These are phyloP conservation scores for Pseudocercospora pini-densiflorae DNA, from an alignment of 2,329 filamentous ascomycete species.

Conservation along the genomic window DNA sequence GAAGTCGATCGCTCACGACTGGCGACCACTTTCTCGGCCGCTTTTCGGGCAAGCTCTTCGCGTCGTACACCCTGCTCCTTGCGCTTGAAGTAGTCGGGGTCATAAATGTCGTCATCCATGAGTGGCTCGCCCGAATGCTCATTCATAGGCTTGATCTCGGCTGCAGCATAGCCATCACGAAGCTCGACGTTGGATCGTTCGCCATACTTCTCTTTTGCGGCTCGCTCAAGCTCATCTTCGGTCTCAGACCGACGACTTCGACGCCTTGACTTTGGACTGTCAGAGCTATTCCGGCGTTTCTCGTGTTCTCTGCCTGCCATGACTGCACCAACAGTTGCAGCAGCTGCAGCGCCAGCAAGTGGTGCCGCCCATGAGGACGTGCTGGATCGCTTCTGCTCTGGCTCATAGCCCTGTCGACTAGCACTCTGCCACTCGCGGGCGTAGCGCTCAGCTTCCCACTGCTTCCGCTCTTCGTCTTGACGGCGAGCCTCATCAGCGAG, in stretches of 20 bases:
- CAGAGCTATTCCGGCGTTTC: constrained; percentile 23
- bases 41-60: constrained; percentile 36
- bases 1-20: constrained; percentile 50
- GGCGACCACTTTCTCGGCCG: constrained; percentile 47
- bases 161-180: constrained; percentile 25
- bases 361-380: constrained; percentile 42
- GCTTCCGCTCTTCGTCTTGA: constrained; percentile 25
- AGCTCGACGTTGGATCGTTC: constrained; percentile 18
- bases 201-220: constrained; percentile 24
- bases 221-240: constrained; percentile 18
- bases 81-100: constrained; percentile 51
- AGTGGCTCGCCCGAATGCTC: constrained; percentile 44
- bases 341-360: constrained; percentile 42
- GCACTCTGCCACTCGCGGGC: constrained; percentile 17
- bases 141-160: constrained; percentile 36
- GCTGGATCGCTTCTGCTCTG: constrained; percentile 27
- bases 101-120: constrained; percentile 52
- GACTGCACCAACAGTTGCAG: constrained; percentile 37
- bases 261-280: constrained; percentile 19
- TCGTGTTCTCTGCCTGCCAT: constrained; percentile 34
- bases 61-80: constrained; percentile 38
- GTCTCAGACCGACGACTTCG: constrained; percentile 16
- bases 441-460: constrained; percentile 26
- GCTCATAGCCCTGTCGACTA: constrained; percentile 12
- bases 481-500: constrained; percentile 27